Evolutionary conservation across 2,329 filamentous ascomycete genomes (phyloP).

Genomic region (Trichoderma sp.): DNA sequence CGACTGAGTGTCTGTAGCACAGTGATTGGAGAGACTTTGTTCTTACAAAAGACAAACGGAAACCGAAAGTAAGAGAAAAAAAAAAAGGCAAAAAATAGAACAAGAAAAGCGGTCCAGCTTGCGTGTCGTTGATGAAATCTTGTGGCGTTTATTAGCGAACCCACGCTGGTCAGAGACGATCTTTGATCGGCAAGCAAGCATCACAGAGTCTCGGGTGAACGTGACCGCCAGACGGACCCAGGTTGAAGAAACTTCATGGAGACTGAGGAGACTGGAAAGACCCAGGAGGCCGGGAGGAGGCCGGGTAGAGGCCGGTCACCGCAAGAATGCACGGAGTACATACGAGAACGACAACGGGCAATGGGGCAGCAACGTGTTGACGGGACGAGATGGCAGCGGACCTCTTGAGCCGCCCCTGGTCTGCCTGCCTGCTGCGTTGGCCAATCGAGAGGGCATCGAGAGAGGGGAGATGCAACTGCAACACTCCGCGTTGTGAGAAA

Average conservation of each 20-base stretch:
- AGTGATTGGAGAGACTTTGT: neutral
- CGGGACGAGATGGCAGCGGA: neutral
- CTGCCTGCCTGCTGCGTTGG: neutral
- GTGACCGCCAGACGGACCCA: constrained; percentile 11
- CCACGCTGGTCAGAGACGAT: constrained; percentile 23
- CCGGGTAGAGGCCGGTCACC: neutral
- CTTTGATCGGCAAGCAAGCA: constrained; percentile 19
- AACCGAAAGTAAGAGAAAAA: neutral
- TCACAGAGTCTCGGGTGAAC: constrained; percentile 16
- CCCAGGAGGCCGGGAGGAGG: no score
- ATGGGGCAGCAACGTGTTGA: neutral
- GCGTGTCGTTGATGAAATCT: constrained; percentile 6
- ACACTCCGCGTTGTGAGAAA: constrained; percentile 10
- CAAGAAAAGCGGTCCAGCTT: constrained; percentile 12
- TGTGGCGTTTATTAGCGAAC: constrained; percentile 14
- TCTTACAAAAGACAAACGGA: no score
- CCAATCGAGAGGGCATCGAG: neutral
- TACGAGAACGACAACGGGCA: neutral
- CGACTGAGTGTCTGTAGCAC: constrained; percentile 4
- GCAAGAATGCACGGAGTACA: neutral
- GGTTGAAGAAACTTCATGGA: no score
- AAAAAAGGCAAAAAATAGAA: neutral
- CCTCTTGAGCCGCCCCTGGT: constrained; percentile 11
- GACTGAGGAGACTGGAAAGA: no score
- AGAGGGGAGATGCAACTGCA: constrained; percentile 4